Percentiles rank a stretch among this genome's conserved stretches.
These are phyloP conservation scores for Schizochytrium sp. DNA, from an alignment of 108 stramenopile genomes.

Conservation along the genomic window DNA sequence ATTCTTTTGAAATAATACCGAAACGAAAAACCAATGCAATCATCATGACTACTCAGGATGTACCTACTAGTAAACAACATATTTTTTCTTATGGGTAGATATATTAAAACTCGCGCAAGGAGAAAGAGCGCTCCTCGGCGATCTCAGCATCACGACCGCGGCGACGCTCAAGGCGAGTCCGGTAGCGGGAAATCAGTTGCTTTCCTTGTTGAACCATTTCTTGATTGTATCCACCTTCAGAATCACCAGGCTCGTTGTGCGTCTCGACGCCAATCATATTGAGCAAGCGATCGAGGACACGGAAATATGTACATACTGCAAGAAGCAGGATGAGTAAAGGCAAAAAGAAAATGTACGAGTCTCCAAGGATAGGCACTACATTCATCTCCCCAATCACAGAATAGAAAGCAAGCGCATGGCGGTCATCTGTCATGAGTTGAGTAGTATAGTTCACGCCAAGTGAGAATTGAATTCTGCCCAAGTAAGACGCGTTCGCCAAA, in stretches of 20 bases:
- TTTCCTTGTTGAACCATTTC: constrained; percentile 29
- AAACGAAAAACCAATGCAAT: too few species aligned
- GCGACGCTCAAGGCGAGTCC: constrained; percentile 39
- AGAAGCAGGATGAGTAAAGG: constrained; percentile 23
- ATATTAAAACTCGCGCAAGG: constrained; percentile 13
- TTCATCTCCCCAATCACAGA: constrained; percentile 21
- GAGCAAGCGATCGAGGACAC: constrained; percentile 38
- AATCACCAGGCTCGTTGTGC: not conserved
- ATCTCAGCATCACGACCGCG: not conserved
- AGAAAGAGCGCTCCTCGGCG: constrained; percentile 24
- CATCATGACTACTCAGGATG: too few species aligned
- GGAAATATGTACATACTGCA: constrained; percentile 50
- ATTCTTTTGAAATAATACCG: too few species aligned
- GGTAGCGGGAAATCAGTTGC: not conserved
- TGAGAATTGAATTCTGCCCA: constrained; percentile 42
- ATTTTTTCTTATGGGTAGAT: too few species aligned
- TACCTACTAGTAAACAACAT: too few species aligned
- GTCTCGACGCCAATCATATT: constrained; percentile 47
- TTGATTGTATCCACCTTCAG: not conserved
- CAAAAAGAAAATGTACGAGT: constrained; percentile 30
- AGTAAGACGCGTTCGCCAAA: constrained; percentile 25
- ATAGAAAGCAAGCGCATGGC: constrained; percentile 39
- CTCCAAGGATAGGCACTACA: constrained; percentile 36
- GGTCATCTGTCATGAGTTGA: not conserved
- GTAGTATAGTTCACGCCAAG: constrained; percentile 40